phyloP scores from a whole-genome alignment of 306 rosid species.

The Acmispon strigosus region DNA sequence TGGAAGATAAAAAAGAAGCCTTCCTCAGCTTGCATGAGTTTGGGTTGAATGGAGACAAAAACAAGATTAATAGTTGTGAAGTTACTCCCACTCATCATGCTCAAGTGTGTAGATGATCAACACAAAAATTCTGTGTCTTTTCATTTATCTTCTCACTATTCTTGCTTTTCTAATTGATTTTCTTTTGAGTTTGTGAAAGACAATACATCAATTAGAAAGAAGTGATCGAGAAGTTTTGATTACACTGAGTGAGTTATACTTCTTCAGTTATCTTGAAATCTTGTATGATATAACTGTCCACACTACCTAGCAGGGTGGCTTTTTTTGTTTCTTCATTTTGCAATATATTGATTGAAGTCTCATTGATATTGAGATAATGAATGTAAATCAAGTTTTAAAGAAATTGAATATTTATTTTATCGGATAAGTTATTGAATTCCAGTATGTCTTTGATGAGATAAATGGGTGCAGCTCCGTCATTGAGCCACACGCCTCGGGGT shows the following conservation, averaged over 20 bases:
- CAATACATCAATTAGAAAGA: neutral
- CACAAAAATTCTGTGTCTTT: neutral
- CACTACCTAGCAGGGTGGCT: no score
- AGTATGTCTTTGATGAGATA: no score
- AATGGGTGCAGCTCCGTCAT: no score
- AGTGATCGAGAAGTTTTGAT: neutral
- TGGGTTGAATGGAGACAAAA: slow-evolving; percentile 16
- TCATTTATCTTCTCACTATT: neutral
- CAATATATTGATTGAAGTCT: no score
- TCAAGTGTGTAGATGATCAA: slow-evolving; percentile 51
- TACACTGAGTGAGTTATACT: neutral
- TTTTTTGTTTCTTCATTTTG: no score
- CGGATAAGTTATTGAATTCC: no score
- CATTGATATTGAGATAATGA: no score
- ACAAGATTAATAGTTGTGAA: slow-evolving; percentile 25
- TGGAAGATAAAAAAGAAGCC: slow-evolving; percentile 40
- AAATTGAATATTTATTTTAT: no score
- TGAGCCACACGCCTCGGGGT: no score
- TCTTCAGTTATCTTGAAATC: neutral
- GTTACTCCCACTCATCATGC: slow-evolving; percentile 54
- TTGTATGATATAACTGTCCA: no score
- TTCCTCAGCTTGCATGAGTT: slow-evolving; percentile 13
- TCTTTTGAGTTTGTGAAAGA: neutral
- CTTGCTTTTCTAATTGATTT: neutral
- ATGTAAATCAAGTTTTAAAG: no score